Percentiles rank a stretch among this genome's conserved stretches.
phyloP scores from a whole-genome alignment of 345 rosid species.

The Mercurialis annua region DNA sequence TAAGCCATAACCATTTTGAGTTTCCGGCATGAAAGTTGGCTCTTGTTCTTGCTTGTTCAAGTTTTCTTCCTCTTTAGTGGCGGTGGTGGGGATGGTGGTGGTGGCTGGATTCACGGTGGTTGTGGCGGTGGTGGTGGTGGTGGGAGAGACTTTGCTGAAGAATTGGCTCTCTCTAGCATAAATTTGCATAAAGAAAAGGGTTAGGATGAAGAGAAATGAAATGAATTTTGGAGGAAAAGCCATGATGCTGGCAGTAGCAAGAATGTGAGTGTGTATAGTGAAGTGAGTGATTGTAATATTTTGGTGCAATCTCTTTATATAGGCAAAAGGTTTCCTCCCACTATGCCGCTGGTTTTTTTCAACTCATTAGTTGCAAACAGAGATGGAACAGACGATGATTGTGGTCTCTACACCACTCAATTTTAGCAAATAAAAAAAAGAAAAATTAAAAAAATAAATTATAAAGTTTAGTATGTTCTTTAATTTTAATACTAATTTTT shows the following conservation, averaged over 20 bases:
- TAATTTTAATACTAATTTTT: not conserved
- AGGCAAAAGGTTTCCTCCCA: conserved; percentile 10
- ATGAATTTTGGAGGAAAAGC: conserved; percentile 25
- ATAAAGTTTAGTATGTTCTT: conserved; percentile 11
- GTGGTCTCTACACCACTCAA: conserved; percentile 26
- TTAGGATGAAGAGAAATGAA: conserved; percentile 14
- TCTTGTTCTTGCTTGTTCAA: conserved; percentile 24
- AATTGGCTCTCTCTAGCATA: conserved; percentile 21
- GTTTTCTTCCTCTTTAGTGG: conserved; percentile 6
- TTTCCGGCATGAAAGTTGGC: conserved; percentile 38
- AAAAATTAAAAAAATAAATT: not conserved
- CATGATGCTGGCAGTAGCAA: conserved; percentile 10
- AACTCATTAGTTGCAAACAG: conserved; percentile 21
- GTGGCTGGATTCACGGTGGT: too few relatives aligned
- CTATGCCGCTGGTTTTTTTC: not conserved
- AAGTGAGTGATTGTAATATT: conserved; percentile 9
- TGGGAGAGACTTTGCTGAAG: conserved; percentile 27
- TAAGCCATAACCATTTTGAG: conserved; percentile 49
- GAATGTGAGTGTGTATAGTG: not conserved
- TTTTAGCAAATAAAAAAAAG: not conserved
- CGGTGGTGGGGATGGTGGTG: conserved; percentile 11
- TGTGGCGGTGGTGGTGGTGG: not conserved
- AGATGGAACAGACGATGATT: conserved; percentile 20
- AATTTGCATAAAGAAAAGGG: conserved; percentile 21
- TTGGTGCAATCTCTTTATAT: conserved; percentile 30